Percentiles rank a stretch among this genome's conserved stretches.
Evolutionary conservation across 2,329 filamentous ascomycete species (phyloP).

Genomic region (Exophiala lecanii-corni): DNA sequence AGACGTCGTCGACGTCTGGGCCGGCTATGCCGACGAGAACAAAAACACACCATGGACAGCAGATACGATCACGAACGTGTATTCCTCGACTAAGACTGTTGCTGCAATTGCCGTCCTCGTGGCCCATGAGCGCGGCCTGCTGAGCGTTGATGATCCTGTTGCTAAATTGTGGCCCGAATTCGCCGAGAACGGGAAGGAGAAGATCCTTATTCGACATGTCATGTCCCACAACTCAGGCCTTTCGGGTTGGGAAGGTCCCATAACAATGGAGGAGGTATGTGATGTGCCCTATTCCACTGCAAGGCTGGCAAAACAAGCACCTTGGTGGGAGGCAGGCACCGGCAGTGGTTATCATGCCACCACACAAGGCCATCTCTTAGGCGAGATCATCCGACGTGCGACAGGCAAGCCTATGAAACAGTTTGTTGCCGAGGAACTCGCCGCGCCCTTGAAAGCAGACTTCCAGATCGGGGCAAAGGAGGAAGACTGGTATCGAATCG

Average conservation of each 20-base stretch:
- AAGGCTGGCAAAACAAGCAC: conserved; percentile 36
- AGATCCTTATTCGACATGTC: conserved; percentile 37
- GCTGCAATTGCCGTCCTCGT: conserved; percentile 35
- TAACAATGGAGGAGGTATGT: conserved; percentile 32
- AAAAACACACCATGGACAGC: conserved; percentile 2
- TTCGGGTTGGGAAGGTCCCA: conserved; percentile 31
- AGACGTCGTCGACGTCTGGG: conserved; percentile 9
- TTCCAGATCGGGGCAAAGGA: conserved; percentile 43
- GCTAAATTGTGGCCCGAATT: conserved; percentile 45
- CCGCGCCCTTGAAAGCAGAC: conserved; percentile 40
- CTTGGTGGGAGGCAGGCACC: conserved; percentile 43
- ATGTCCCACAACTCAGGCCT: conserved; percentile 36
- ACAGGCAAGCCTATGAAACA: conserved; percentile 39
- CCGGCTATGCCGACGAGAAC: conserved; percentile 2
- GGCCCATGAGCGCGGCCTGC: conserved; percentile 37
- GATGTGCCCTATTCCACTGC: conserved; percentile 30
- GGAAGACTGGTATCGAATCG: conserved; percentile 38
- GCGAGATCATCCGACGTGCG: conserved; percentile 39
- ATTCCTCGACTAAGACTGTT: conserved; percentile 38
- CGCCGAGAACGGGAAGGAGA: conserved; percentile 37
- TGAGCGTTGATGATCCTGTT: conserved; percentile 36
- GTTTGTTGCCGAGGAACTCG: conserved; percentile 41
- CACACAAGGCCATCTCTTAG: conserved; percentile 39
- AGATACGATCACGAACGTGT: conserved; percentile 40
- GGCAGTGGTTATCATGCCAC: conserved; percentile 39